Percentiles rank a stretch among this genome's conserved stretches.
Evolutionary conservation across 1,284 basidiomycete genomes (phyloP).

Genomic region (Ustilago curta): DNA sequence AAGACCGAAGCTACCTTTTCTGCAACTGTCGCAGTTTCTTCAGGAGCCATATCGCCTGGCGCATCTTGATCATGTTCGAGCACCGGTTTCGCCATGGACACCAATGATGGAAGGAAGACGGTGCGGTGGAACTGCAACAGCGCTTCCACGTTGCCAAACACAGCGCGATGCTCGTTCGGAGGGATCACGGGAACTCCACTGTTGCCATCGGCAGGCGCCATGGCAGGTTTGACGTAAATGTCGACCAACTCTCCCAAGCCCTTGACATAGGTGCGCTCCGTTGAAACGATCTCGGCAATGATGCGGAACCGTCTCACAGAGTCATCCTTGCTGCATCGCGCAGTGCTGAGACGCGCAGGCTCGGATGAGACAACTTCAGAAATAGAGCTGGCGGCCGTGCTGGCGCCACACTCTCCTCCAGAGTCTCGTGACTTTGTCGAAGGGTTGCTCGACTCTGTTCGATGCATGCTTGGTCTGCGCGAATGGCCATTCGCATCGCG

Average conservation of each 20-base stretch:
- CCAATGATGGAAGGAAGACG: conserved; percentile 89
- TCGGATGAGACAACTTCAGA: conserved; percentile 24
- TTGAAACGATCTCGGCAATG: conserved; percentile 74
- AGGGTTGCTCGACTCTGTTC: conserved; percentile 45
- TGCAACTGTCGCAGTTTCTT: conserved; percentile 80
- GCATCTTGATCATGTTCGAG: conserved; percentile 24
- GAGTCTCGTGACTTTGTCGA: conserved; percentile 45
- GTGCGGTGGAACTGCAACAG: conserved; percentile 91
- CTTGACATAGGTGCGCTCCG: conserved; percentile 94
- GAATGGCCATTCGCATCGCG: conserved; percentile 24
- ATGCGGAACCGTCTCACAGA: conserved; percentile 64
- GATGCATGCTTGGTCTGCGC: conserved; percentile 37
- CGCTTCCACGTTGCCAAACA: conserved; percentile 91
- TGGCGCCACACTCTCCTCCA: conserved; percentile 30
- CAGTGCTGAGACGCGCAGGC: conserved; percentile 23
- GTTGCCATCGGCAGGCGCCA: conserved; percentile 73
- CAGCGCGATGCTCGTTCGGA: conserved; percentile 84
- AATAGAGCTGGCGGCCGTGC: conserved; percentile 39
- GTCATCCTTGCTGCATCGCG: conserved; percentile 63
- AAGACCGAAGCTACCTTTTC: conserved; percentile 89
- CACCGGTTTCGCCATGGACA: conserved; percentile 73
- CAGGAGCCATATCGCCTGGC: conserved; percentile 78
- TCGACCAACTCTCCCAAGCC: conserved; percentile 91
- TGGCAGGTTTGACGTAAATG: conserved; percentile 91
- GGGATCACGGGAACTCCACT: conserved; percentile 82